Percentiles rank a stretch among this genome's conserved stretches.
Evolutionary conservation across 805 yeast species (phyloP).

Genomic region (Lachancea quebecensis): DNA sequence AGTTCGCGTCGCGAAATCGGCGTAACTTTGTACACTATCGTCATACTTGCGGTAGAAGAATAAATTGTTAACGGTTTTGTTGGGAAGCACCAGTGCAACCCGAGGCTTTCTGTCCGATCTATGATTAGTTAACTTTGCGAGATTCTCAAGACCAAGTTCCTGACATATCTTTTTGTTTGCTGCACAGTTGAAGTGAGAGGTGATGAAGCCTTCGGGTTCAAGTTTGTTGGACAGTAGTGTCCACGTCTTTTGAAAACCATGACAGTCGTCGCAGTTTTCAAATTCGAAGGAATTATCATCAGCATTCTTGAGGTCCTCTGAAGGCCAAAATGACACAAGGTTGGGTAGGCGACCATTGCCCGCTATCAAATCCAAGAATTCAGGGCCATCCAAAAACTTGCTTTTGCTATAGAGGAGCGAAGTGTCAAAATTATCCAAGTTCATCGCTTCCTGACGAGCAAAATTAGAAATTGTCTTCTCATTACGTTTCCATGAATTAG

Average conservation of each 20-base stretch:
- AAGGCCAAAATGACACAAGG: constrained; percentile 63
- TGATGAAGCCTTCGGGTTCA: constrained; percentile 28
- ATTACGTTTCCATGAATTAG: constrained; percentile 40
- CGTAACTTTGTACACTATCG: constrained; percentile 28
- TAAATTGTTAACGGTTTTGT: constrained; percentile 26
- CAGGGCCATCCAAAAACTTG: constrained; percentile 33
- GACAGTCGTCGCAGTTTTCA: constrained; percentile 42
- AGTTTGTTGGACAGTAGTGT: constrained; percentile 46
- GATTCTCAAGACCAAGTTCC: constrained; percentile 39
- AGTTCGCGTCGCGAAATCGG: constrained; percentile 43
- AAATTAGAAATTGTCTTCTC: constrained; percentile 45
- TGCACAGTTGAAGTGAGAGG: constrained; percentile 58
- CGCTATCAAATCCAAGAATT: constrained; percentile 42
- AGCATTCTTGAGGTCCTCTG: constrained; percentile 36
- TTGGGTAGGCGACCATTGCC: constrained; percentile 46
- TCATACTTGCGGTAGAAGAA: constrained; percentile 17
- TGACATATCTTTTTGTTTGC: constrained; percentile 45
- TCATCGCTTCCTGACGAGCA: constrained; percentile 47
- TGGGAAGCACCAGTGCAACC: constrained; percentile 48
- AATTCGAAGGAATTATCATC: constrained; percentile 31
- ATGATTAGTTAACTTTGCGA: constrained; percentile 19
- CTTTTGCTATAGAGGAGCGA: constrained; percentile 39
- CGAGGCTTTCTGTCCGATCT: constrained; percentile 32
- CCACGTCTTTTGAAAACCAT: constrained; percentile 52
- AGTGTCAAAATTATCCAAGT: constrained; percentile 34